A percentile compares a stretch with the other conserved stretches of the same genome.
phyloP scores from a whole-genome alignment of 2,329 filamentous ascomycete genomes.

The Fusarium longipes region DNA sequence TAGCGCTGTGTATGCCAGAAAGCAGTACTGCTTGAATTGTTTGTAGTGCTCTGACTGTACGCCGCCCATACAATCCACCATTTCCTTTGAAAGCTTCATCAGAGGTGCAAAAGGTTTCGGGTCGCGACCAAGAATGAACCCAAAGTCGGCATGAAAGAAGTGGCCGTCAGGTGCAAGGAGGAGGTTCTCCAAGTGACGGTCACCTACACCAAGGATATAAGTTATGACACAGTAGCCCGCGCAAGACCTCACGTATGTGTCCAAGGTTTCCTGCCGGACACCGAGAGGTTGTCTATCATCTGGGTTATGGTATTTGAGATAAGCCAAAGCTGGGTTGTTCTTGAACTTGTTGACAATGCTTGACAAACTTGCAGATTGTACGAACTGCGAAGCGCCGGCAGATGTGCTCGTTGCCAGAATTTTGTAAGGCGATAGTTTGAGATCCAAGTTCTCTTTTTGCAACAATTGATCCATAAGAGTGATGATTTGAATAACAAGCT shows the following conservation, averaged over 20 bases:
- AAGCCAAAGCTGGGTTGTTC: conserved; percentile 78
- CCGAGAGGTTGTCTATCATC: conserved; percentile 84
- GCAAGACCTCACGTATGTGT: conserved; percentile 95
- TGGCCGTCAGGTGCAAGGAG: conserved; percentile 89
- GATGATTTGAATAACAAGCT: conserved; percentile 96
- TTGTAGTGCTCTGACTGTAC: conserved; percentile 82
- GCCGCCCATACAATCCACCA: conserved; percentile 99
- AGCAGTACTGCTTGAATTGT: conserved; percentile 94
- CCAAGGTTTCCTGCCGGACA: conserved; percentile 90
- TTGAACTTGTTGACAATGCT: conserved; percentile 87
- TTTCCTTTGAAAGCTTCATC: conserved; percentile 97
- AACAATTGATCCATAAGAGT: conserved; percentile 97
- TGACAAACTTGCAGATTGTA: conserved; percentile 86
- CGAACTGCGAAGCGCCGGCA: conserved; percentile 92
- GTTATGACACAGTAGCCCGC: conserved; percentile 99
- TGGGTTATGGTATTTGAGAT: conserved; percentile 89
- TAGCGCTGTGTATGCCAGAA: conserved; percentile 91
- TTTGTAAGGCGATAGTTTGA: conserved; percentile 95
- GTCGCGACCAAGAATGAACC: conserved; percentile 95
- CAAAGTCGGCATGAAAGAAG: conserved; percentile 99
- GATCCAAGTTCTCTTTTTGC: conserved; percentile 93
- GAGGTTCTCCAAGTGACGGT: conserved; percentile 95
- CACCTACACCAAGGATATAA: conserved; percentile 94
- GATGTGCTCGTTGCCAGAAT: conserved; percentile 92
- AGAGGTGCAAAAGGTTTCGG: conserved; percentile 97